phyloP scores from a whole-genome alignment of 306 rosid genomes.

The Cucurbita argyrosperma region DNA sequence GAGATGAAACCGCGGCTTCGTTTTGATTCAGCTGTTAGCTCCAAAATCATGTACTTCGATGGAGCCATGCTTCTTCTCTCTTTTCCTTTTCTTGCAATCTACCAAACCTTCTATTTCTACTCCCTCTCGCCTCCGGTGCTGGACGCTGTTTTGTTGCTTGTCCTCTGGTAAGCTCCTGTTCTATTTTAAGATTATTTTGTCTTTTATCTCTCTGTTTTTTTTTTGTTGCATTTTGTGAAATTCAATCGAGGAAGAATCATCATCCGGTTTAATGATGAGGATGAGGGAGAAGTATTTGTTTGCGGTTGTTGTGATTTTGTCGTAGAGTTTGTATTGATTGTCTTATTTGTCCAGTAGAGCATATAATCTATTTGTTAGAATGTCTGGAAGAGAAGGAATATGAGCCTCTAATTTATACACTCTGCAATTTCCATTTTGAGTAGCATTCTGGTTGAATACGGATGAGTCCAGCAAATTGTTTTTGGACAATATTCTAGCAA shows the following conservation, averaged over 20 bases:
- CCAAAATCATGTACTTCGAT: neutral
- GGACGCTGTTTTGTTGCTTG: neutral
- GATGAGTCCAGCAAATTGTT: conserved; percentile 28
- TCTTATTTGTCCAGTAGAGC: neutral
- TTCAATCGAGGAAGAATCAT: neutral
- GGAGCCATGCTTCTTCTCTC: conserved; percentile 8
- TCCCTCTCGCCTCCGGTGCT: conserved; percentile 9
- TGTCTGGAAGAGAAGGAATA: neutral
- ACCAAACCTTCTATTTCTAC: conserved; percentile 30
- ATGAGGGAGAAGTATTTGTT: neutral
- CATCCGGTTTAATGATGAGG: neutral
- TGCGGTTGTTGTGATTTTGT: neutral
- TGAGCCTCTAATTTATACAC: neutral
- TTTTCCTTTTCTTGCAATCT: conserved; percentile 12
- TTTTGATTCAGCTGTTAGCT: too few relatives aligned
- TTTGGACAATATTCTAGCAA: conserved; percentile 17
- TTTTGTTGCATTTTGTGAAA: neutral
- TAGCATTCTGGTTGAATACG: conserved; percentile 2
- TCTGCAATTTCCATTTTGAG: neutral
- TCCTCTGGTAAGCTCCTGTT: conserved; percentile 5
- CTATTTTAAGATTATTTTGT: neutral
- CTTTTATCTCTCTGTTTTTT: neutral
- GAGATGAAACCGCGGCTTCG: too few relatives aligned
- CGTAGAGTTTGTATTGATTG: neutral
- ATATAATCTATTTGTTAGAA: neutral